Conservation (phyloP, 176 grass and related monocot species). For the Saccharum spontaneum region DNA sequence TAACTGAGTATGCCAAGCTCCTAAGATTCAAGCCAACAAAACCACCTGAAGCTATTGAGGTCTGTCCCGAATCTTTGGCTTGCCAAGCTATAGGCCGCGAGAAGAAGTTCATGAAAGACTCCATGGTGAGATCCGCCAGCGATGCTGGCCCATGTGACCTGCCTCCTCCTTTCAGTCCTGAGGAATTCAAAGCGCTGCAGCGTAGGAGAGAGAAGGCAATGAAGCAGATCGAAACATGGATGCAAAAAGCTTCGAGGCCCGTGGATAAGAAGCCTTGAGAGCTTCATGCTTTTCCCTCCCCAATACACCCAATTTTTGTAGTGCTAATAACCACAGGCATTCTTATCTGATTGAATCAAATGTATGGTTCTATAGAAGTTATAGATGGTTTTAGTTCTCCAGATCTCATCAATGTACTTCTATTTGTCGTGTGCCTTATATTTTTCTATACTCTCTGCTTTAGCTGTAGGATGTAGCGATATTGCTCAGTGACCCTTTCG, state of each 20-base stretch:
- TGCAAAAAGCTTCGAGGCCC: constrained; percentile 44
- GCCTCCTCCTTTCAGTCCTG: constrained; percentile 53
- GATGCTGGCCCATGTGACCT: constrained; percentile 59
- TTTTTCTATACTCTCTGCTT: constrained; percentile 1
- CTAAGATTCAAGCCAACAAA: constrained; percentile 76
- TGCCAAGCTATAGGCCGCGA: constrained; percentile 54
- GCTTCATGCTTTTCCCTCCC: constrained; percentile 2
- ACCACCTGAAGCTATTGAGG: constrained; percentile 61
- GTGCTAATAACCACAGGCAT: constrained; percentile 30
- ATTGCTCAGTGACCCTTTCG: not conserved
- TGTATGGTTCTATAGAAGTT: constrained; percentile 20
- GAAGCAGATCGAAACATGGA: constrained; percentile 66
- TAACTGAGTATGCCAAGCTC: constrained; percentile 90
- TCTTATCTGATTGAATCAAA: constrained; percentile 17
- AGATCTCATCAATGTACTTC: not conserved
- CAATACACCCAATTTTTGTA: constrained; percentile 24
- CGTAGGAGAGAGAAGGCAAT: constrained; percentile 51
- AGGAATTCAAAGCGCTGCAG: constrained; percentile 44
- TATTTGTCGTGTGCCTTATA: not conserved
- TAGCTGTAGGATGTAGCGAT: not conserved
- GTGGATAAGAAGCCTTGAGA: constrained; percentile 41
- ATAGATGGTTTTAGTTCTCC: constrained; percentile 1
- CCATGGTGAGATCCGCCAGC: constrained; percentile 54
- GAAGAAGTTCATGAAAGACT: constrained; percentile 83
- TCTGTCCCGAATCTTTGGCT: constrained; percentile 68